phyloP scores from a whole-genome alignment of 768 basidiomycete species.

The Naematelia aurantialba region DNA sequence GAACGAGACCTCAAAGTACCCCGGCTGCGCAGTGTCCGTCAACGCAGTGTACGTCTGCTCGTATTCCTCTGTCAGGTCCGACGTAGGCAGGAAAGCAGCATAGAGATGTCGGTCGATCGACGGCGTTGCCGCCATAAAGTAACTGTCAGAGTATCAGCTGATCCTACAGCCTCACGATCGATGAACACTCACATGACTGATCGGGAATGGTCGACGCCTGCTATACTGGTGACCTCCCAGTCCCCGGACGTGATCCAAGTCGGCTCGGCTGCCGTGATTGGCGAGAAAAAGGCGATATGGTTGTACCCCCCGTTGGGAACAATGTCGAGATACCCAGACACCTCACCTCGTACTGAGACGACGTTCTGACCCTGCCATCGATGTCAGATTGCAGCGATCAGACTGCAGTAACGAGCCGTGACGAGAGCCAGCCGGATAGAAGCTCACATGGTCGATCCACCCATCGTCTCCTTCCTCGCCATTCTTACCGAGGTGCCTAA shows the following conservation, averaged over 20 bases:
- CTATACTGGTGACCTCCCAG: constrained; percentile 84
- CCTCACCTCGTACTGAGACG: constrained; percentile 45
- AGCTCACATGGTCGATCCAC: constrained; percentile 84
- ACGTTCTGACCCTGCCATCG: constrained; percentile 46
- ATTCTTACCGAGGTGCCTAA: constrained; percentile 70
- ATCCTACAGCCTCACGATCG: not conserved
- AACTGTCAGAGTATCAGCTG: constrained; percentile 58
- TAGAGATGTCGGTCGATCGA: constrained; percentile 80
- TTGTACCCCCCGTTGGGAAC: constrained; percentile 78
- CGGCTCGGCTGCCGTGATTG: constrained; percentile 65
- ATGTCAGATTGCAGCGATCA: constrained; percentile 45
- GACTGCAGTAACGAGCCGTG: too few relatives aligned
- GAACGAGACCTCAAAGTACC: constrained; percentile 67
- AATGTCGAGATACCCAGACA: constrained; percentile 81
- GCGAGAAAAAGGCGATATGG: constrained; percentile 87
- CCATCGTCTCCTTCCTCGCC: constrained; percentile 88
- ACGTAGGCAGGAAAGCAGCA: constrained; percentile 66
- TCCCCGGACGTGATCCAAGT: constrained; percentile 77
- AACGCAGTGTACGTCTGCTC: constrained; percentile 31
- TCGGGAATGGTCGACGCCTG: constrained; percentile 65
- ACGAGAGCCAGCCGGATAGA: too few relatives aligned
- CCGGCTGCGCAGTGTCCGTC: constrained; percentile 51
- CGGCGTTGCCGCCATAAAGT: constrained; percentile 81
- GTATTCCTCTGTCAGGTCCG: constrained; percentile 50
- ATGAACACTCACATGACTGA: constrained; percentile 64